phyloP scores from a whole-genome alignment of 2,329 filamentous ascomycete species.

The Diaporthe sp. region DNA sequence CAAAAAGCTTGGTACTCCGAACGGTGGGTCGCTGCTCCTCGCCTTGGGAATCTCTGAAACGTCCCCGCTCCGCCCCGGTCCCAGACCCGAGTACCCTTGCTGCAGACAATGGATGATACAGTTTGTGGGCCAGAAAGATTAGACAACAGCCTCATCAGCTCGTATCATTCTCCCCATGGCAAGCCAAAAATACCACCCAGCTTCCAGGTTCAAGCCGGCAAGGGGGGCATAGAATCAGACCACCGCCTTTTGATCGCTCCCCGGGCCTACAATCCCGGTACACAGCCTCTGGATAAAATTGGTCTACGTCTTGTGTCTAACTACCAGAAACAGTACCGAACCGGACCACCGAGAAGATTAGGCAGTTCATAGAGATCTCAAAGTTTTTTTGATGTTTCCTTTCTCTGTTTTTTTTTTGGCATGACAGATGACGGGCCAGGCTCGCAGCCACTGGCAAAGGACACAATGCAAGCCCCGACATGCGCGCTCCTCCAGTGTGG shows the following conservation, averaged over 20 bases:
- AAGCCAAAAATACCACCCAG: neutral
- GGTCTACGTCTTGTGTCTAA: neutral
- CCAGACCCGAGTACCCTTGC: neutral
- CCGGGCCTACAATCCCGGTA: neutral
- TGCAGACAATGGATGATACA: constrained; percentile 16
- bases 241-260: neutral
- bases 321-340: neutral
- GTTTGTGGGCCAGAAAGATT: constrained; percentile 12
- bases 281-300: neutral
- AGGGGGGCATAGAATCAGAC: neutral
- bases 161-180: neutral
- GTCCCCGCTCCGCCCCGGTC: constrained; percentile 13
- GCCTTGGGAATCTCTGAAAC: constrained; percentile 17
- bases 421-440: neutral
- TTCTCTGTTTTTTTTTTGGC: neutral
- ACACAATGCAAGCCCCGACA: neutral
- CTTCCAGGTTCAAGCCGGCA: neutral
- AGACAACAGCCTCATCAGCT: constrained; percentile 5
- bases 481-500: neutral
- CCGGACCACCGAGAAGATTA: neutral
- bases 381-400: neutral
- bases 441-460: neutral
- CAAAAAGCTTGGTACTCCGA: constrained; percentile 20
- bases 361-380: neutral
- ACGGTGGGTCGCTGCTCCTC: neutral